Conservation (phyloP, 805 yeast species). For the Yarrowia yakushimensis region DNA sequence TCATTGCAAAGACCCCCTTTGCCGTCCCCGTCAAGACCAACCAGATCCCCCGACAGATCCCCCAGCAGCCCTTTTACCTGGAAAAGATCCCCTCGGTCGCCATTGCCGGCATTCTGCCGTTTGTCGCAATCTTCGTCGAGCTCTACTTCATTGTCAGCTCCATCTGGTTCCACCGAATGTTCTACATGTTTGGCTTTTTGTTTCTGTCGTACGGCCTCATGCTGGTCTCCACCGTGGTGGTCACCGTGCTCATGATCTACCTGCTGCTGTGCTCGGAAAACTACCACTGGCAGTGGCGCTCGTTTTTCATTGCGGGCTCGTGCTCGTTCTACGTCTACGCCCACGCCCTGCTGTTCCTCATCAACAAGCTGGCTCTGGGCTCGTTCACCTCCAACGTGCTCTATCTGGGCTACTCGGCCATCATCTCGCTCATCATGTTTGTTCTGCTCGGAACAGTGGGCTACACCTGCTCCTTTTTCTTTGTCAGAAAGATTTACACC, state of each 20-base stretch:
- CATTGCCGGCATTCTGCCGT: slow-evolving; percentile 88
- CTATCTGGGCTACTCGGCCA: slow-evolving; percentile 75
- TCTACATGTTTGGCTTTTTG: slow-evolving; percentile 96
- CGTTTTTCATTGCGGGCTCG: slow-evolving; percentile 83
- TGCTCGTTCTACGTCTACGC: slow-evolving; percentile 79
- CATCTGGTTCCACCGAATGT: slow-evolving; percentile 89
- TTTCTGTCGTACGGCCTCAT: slow-evolving; percentile 83
- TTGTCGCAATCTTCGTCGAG: slow-evolving; percentile 92
- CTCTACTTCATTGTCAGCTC: slow-evolving; percentile 88
- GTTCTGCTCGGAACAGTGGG: slow-evolving; percentile 87
- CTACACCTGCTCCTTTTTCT: slow-evolving; percentile 65
- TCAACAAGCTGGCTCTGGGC: slow-evolving; percentile 55
- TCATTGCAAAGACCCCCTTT: slow-evolving; percentile 57
- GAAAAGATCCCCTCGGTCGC: slow-evolving; percentile 62
- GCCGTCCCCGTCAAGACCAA: slow-evolving; percentile 83
- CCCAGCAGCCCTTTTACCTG: slow-evolving; percentile 82
- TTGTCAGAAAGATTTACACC: slow-evolving; percentile 74
- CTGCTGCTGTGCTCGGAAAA: slow-evolving; percentile 85
- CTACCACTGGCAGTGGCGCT: slow-evolving; percentile 97
- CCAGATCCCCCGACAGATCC: slow-evolving; percentile 95
- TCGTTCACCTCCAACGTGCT: slow-evolving; percentile 74
- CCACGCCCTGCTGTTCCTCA: slow-evolving; percentile 62
- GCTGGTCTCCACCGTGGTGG: slow-evolving; percentile 74
- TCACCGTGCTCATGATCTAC: slow-evolving; percentile 76
- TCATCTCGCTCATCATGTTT: slow-evolving; percentile 69